Evolutionary conservation across 495 filamentous ascomycete genomes (phyloP).

Genomic region (Lasiosphaeriaceae sp.): DNA sequence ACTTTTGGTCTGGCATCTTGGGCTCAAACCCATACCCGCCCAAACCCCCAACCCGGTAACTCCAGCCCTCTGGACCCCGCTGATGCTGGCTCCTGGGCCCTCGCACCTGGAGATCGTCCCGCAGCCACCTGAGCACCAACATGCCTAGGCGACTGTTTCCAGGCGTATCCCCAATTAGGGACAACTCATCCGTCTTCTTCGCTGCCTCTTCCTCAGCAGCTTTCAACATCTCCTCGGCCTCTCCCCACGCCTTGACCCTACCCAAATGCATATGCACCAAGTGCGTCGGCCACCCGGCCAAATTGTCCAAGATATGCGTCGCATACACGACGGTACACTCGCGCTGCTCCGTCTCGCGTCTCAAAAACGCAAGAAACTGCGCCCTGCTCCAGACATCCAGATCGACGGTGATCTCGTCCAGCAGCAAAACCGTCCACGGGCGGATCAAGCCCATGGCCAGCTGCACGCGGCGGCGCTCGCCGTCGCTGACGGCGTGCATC

Average conservation of each 20-base stretch:
- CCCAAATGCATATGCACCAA: slow-evolving; percentile 92
- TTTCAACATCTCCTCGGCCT: slow-evolving; percentile 49
- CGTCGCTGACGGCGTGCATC: slow-evolving; percentile 92
- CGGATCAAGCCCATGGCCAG: slow-evolving; percentile 91
- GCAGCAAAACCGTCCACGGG: slow-evolving; percentile 86
- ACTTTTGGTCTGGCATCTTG: slow-evolving; percentile 20
- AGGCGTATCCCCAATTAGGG: slow-evolving; percentile 40
- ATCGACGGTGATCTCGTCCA: slow-evolving; percentile 98
- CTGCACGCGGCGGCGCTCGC: slow-evolving; percentile 87
- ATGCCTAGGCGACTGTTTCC: slow-evolving; percentile 76
- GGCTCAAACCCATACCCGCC: slow-evolving; percentile 83
- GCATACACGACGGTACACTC: slow-evolving; percentile 94
- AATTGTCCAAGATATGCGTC: slow-evolving; percentile 92
- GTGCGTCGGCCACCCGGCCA: slow-evolving; percentile 91
- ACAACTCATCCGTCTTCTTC: slow-evolving; percentile 16
- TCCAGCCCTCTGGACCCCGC: slow-evolving; percentile 60
- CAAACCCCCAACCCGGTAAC: slow-evolving; percentile 64
- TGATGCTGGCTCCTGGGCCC: slow-evolving; percentile 65
- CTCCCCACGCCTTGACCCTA: slow-evolving; percentile 77
- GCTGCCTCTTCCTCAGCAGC: slow-evolving; percentile 34
- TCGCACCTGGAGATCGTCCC: slow-evolving; percentile 73
- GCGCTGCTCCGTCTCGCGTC: slow-evolving; percentile 76
- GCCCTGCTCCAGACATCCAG: slow-evolving; percentile 78
- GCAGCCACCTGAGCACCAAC: slow-evolving; percentile 82
- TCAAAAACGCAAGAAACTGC: slow-evolving; percentile 84